Conservation (phyloP, 257 asterid genomes). For the Verbascum thapsus region DNA sequence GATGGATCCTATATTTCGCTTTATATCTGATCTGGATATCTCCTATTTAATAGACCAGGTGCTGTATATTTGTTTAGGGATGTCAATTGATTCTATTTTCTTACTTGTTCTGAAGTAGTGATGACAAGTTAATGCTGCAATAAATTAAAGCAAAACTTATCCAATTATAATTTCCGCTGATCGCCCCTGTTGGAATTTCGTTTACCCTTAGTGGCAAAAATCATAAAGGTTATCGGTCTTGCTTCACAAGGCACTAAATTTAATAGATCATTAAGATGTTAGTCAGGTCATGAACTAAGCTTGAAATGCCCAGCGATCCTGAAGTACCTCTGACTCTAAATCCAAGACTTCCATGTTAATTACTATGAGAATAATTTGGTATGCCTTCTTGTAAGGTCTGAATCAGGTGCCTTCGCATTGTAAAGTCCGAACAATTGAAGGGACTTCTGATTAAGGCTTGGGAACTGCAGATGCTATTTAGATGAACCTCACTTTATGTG, state of each 20-base stretch:
- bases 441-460: background rate
- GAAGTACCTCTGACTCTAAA: constrained; percentile 11
- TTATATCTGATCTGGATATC: constrained; percentile 67
- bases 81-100: constrained; percentile 24
- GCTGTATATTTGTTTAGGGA: constrained; percentile 25
- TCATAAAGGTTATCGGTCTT: constrained; percentile 5
- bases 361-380: background rate
- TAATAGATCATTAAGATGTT: background rate
- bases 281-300: constrained; percentile 4
- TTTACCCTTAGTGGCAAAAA: background rate
- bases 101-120: constrained; percentile 11
- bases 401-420: background rate
- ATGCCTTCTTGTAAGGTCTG: background rate
- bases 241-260: constrained; percentile 9
- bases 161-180: background rate
- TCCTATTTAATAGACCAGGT: constrained; percentile 81
- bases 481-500: background rate
- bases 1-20: constrained; percentile 74
- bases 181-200: background rate
- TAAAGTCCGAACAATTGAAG: background rate
- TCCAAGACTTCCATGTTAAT: background rate
- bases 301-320: constrained; percentile 4
- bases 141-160: constrained; percentile 5
- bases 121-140: constrained; percentile 11
- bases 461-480: background rate